Evolutionary conservation across 2,329 filamentous ascomycete species (phyloP), one percentile per base, ranked within the genome.

Genomic region (Plectosphaerella sp.): DNA sequence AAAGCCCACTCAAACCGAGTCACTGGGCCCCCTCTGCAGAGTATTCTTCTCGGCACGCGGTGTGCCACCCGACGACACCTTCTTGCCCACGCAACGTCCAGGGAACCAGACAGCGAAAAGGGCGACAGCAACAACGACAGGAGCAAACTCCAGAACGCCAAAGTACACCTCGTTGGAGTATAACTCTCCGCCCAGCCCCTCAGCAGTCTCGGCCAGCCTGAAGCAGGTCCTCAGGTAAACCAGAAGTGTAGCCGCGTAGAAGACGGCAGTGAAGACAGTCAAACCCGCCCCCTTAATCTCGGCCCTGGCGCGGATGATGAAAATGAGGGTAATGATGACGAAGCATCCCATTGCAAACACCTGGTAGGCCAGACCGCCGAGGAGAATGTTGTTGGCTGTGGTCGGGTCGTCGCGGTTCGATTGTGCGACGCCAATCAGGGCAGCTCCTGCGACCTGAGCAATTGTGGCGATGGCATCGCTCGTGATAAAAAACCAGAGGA

Each of bases 291-390:
- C 60, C 5, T 48, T 58, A 28, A 71, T 56, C 16, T 61, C 64
- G 3, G 53, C 53, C 18, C 67, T 58, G 1, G 72, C 70, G 5
- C 67, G 66, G 47, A 66, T 63, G 41, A 78, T 56, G 49, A 78
- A 79, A 4, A 63, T 63, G 3, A 58, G 62, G 0, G 73, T 63
- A 0, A 80, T 59, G 8, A 76, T 59, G 49, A 80, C 67, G 43
- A 79, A 79, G 5, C 76, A 59, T 12, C 72, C 67, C 48, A 82
- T 79, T 0, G 73, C 70, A 51, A 79, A 75, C 8, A 76, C 75
- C 57, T 83, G 80, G 53, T 82, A 77, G 0, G 75, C 75, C 3
- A 83, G 62, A 9, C 80, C 80, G 1, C 72, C 78, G 1, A 83
- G 70, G 2, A 83, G 64, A 56, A 83, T 80, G 54, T 80, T 74